Percentiles rank a stretch among this genome's conserved stretches.
Evolutionary conservation across 352 stramenopile genomes (phyloP).

Genomic region (Aphanomyces cochlioides): DNA sequence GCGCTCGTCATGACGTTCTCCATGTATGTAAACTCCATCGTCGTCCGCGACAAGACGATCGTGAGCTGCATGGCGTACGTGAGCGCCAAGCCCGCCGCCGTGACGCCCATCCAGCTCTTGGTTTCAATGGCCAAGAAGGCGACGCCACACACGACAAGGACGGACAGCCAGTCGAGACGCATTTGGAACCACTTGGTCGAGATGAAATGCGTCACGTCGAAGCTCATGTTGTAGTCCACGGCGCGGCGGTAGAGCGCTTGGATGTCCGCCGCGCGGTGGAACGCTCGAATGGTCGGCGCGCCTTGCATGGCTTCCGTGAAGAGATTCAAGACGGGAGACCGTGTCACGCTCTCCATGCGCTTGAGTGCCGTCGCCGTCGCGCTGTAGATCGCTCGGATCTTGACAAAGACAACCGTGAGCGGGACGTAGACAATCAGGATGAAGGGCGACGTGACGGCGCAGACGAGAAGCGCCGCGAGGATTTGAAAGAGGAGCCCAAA

Average conservation of each 20-base stretch:
- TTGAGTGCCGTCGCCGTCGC: conserved; percentile 67
- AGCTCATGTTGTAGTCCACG: conserved; percentile 67
- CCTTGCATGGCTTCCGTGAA: conserved; percentile 45
- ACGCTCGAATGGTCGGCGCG: conserved; percentile 41
- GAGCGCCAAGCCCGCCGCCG: conserved; percentile 74
- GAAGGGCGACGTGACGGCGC: neutral
- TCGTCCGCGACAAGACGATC: conserved; percentile 32
- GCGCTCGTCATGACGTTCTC: conserved; percentile 95
- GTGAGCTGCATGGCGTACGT: conserved; percentile 92
- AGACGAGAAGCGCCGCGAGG: conserved; percentile 27
- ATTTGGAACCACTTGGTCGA: conserved; percentile 96
- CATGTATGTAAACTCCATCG: conserved; percentile 39
- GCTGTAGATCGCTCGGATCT: conserved; percentile 41
- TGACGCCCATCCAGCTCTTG: conserved; percentile 72
- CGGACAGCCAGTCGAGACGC: conserved; percentile 81
- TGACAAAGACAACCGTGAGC: conserved; percentile 53
- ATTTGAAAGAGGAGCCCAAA: conserved; percentile 55
- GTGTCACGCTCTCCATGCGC: conserved; percentile 56
- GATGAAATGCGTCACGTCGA: conserved; percentile 89
- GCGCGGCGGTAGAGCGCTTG: conserved; percentile 36
- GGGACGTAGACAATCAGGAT: conserved; percentile 53
- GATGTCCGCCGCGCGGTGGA: conserved; percentile 40
- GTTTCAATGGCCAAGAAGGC: conserved; percentile 49
- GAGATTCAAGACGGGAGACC: conserved; percentile 85
- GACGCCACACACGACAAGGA: conserved; percentile 87